A percentile compares a stretch with the other conserved stretches of the same genome.
Conservation (phyloP, 2,329 filamentous ascomycete species). For the Microdochium bolleyi region DNA sequence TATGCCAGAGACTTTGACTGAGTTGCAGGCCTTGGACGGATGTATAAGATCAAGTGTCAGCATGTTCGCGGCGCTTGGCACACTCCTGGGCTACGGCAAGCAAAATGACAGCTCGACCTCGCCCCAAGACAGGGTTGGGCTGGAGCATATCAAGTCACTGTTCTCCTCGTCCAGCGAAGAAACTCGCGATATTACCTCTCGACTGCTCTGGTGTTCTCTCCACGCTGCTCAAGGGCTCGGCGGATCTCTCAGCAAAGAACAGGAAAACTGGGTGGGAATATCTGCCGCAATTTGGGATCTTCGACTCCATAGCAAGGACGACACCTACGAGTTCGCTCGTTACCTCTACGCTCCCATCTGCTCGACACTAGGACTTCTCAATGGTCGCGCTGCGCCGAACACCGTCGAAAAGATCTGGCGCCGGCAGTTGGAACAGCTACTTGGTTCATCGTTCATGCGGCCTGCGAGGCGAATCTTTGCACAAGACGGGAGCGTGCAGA, state of each 20-base stretch:
- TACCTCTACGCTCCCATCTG: slow-evolving; percentile 32
- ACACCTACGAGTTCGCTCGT: slow-evolving; percentile 38
- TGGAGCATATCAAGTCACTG: slow-evolving; percentile 49
- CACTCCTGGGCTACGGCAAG: slow-evolving; percentile 37
- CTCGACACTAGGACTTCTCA: slow-evolving; percentile 32
- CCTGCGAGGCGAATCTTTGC: slow-evolving; percentile 41
- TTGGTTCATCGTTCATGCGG: slow-evolving; percentile 42
- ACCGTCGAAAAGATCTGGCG: slow-evolving; percentile 29
- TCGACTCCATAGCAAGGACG: slow-evolving; percentile 39
- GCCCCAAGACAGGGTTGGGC: slow-evolving; percentile 40
- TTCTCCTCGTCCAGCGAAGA: slow-evolving; percentile 43
- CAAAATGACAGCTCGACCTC: slow-evolving; percentile 16
- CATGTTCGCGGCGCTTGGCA: slow-evolving; percentile 36
- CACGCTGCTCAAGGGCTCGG: slow-evolving; percentile 23
- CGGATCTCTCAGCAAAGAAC: slow-evolving; percentile 24
- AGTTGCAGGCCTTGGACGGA: slow-evolving; percentile 27
- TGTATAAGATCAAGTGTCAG: slow-evolving; percentile 39
- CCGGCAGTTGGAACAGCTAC: slow-evolving; percentile 36
- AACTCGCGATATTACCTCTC: slow-evolving; percentile 33
- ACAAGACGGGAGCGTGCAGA: slow-evolving; percentile 29
- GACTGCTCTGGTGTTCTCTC: slow-evolving; percentile 37
- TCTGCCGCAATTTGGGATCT: slow-evolving; percentile 43
- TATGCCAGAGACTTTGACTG: slow-evolving; percentile 28
- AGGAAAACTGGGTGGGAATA: slow-evolving; percentile 38
- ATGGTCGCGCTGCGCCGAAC: slow-evolving; percentile 12